Evolutionary conservation across 2,329 filamentous ascomycete species (phyloP), one percentile per base, ranked within the genome.

Genomic region (Fusarium burgessii): DNA sequence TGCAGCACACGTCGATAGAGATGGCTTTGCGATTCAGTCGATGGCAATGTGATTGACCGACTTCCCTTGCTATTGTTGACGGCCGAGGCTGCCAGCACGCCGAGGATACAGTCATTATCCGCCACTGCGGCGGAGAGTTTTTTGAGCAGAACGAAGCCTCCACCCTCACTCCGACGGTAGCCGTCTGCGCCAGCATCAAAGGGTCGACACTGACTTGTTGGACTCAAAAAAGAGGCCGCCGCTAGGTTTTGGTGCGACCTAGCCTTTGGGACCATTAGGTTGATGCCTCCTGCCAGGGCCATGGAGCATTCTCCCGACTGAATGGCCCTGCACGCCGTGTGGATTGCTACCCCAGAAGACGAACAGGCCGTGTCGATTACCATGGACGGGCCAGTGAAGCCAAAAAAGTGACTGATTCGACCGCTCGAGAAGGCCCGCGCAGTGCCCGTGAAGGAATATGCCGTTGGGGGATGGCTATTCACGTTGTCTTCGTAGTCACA

Each of bases 231-330:
- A 42, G 47, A 50, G 47, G 32, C 32, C 13, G 32, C 32, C 13
- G 32, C 32, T 15, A 50, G 47, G n/a, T 50, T 50, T 2, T 36
- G 12, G 23, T 50, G 47, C n/a, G 23, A 36, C 8, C 32, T 50
- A 50, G 32, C 32, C 15, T 29, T 5, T 17, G 32, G 47, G 25
- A 7, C 13, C 12, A 36, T 36, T 11, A 50, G 47, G 47, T 62
- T 71, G 35, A 52, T 25, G n/a, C 49, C 49, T 40, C 49, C 49
- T n/a, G 35, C 49, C 6, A 52, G 36, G 23, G 35, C 35, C 35
- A 41, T 41, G 9, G 49, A n/a, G 33, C 49, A 41, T 5, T 52
- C 49, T 17, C 49, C 49, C 9, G 35, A 41, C n/a, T 27, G 33
- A 29, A 52, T 18, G 25, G 35, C 35, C 23, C 27, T 40, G 36